phyloP scores from a whole-genome alignment of 2,329 filamentous ascomycete species.

The Fusarium verticillioides region DNA sequence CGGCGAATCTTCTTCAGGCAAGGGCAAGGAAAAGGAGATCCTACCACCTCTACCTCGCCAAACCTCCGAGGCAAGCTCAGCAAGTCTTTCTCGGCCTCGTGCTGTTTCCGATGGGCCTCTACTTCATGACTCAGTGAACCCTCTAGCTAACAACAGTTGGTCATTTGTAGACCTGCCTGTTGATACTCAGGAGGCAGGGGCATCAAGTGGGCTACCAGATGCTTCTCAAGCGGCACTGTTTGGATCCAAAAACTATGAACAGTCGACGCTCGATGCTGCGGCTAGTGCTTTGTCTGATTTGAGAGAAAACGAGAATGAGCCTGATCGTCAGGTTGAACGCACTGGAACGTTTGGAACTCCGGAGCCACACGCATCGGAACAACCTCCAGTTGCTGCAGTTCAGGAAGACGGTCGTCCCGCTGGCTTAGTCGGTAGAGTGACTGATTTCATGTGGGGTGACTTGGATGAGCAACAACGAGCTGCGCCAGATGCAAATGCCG shows the following conservation, averaged over 20 bases:
- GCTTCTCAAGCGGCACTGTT: neutral
- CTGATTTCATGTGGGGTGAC: constrained; percentile 72
- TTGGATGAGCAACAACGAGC: constrained; percentile 53
- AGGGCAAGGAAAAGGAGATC: constrained; percentile 32
- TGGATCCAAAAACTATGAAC: neutral
- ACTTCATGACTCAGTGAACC: constrained; percentile 57
- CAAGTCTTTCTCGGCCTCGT: constrained; percentile 56
- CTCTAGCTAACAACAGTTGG: constrained; percentile 71
- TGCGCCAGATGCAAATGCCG: constrained; percentile 53
- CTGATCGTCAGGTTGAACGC: constrained; percentile 3
- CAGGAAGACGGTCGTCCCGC: constrained; percentile 24
- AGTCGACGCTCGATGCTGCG: neutral
- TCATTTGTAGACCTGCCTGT: constrained; percentile 60
- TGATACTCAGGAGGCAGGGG: constrained; percentile 23
- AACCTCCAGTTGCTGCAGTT: constrained; percentile 18
- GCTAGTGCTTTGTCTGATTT: neutral
- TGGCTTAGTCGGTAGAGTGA: constrained; percentile 52
- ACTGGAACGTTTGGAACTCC: neutral
- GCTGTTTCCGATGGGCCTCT: constrained; percentile 68
- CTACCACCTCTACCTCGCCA: constrained; percentile 13
- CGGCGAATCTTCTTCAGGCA: constrained; percentile 16
- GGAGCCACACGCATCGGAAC: constrained; percentile 8
- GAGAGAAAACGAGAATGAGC: constrained; percentile 1
- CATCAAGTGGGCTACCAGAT: neutral
- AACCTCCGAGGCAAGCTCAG: constrained; percentile 13